These are phyloP conservation scores for Pinus albicaulis DNA, from an alignment of 75 land plant species.

Conservation along the genomic window DNA sequence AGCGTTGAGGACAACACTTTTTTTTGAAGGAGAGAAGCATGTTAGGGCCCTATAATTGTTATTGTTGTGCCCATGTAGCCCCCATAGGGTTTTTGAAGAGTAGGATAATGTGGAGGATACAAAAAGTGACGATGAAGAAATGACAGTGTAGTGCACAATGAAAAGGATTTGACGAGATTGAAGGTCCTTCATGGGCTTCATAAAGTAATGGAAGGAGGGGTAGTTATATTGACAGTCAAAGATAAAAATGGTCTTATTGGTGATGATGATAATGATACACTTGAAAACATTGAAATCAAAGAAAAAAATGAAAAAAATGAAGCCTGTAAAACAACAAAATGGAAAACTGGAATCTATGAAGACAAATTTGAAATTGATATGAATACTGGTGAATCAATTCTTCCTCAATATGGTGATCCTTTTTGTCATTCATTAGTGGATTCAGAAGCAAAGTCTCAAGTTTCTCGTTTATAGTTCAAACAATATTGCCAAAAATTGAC, in stretches of 20 bases:
- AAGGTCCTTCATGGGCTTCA: constrained; percentile 99
- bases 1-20: too few species aligned
- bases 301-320: constrained; percentile 82
- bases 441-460: too few species aligned
- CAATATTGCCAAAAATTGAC: too few species aligned
- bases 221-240: constrained; percentile 93
- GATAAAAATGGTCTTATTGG: constrained; percentile 79
- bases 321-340: constrained; percentile 93
- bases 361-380: constrained; percentile 89
- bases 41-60: too few species aligned
- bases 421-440: too few species aligned
- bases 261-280: constrained; percentile 90
- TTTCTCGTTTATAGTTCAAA: too few species aligned
- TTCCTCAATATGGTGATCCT: constrained; percentile 95
- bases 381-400: constrained; percentile 53
- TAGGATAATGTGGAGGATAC: constrained; percentile 58
- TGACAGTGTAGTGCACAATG: background rate
- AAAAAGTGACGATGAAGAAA: constrained; percentile 61
- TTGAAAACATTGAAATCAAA: constrained; percentile 93
- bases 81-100: constrained; percentile 67
- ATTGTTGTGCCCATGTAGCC: too few species aligned
- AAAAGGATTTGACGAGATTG: constrained; percentile 76
- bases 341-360: constrained; percentile 76
- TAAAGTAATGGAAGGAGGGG: constrained; percentile 95
- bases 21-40: too few species aligned